Percentiles rank a stretch among this genome's conserved stretches.
Evolutionary conservation across 768 basidiomycete genomes (phyloP).

Genomic region (Leccinum disarticulatum): DNA sequence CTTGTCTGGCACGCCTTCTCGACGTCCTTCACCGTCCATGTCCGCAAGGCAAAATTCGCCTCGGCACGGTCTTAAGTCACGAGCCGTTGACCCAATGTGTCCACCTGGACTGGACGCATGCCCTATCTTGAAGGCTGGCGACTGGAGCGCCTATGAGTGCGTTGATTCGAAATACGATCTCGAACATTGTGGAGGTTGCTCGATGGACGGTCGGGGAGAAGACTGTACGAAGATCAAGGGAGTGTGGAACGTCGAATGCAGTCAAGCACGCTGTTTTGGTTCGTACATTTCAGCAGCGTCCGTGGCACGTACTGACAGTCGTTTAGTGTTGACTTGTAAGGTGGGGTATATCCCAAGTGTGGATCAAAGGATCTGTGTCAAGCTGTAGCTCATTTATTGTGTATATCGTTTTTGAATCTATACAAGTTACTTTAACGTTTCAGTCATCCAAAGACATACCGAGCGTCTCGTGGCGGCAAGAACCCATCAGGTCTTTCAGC

Average conservation of each 20-base stretch:
- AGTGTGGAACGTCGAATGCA: slow-evolving; percentile 72
- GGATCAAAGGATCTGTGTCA: slow-evolving; percentile 15
- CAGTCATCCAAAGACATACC: not conserved
- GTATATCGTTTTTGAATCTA: not conserved
- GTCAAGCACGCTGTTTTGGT: slow-evolving; percentile 53
- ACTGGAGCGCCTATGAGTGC: slow-evolving; percentile 54
- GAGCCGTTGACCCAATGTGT: slow-evolving; percentile 38
- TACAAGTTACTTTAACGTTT: not conserved
- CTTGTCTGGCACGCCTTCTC: slow-evolving; percentile 12
- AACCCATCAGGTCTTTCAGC: no score
- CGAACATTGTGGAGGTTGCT: slow-evolving; percentile 76
- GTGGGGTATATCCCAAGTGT: slow-evolving; percentile 15
- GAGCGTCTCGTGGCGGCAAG: no score
- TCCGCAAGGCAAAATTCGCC: slow-evolving; percentile 19
- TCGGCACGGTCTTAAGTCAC: slow-evolving; percentile 37
- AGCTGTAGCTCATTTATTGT: slow-evolving; percentile 7
- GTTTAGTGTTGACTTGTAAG: slow-evolving; percentile 12
- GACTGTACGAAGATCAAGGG: slow-evolving; percentile 70
- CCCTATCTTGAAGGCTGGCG: slow-evolving; percentile 44
- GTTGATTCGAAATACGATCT: slow-evolving; percentile 63
- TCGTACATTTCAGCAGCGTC: slow-evolving; percentile 17
- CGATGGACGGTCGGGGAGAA: slow-evolving; percentile 57
- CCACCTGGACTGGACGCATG: slow-evolving; percentile 56
- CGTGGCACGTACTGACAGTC: not conserved
- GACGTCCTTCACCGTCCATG: slow-evolving; percentile 40